Evolutionary conservation across 1,284 basidiomycete genomes (phyloP), one percentile per base, ranked within the genome.

Genomic region (Farysia itapuensis): DNA sequence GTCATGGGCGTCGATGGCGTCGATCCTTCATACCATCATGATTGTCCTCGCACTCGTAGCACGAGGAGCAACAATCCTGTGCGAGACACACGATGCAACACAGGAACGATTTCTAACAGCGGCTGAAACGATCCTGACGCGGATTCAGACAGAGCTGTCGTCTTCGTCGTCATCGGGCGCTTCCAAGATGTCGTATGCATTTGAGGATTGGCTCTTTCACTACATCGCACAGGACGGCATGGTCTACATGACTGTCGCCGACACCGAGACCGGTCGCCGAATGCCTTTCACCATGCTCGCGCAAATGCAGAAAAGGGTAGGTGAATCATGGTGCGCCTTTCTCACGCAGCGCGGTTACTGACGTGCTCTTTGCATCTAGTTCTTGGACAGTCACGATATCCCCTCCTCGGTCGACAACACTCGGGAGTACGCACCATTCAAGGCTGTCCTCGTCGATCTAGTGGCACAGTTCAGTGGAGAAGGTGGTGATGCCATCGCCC

Each of bases 251-350:
- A 89, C 93, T 43, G 92, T 97, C 84, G 83, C 86, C 26, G 90
- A 87, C 25, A 90, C 91, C 39, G 82, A 89, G 83, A 87, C 67
- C 63, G 84, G 77, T 14, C 66, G 44, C 42, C 82, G 92, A 61
- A 88, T 93, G 82, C 92, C 94, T 2, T 98, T 98, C 77, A 87
- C 89, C 6, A 97, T 97, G 79, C 81, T 98, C 2, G 81, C 83
- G 19, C 90, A 95, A 48, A 79, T 97, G 4, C 89, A 95, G 74
- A 83, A 86, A 59, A 77, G 87, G 81, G 81, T 82, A 34, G n/a
- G 39, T 32, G n/a, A 15, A n/a, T n/a, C n/a, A n/a, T n/a, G n/a
- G n/a, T n/a, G n/a, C n/a, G n/a, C n/a, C n/a, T n/a, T n/a, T 14
- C 26, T 7, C 13, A 3, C 14, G 15, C 6, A 19, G n/a, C 42